Base-by-base conservation (phyloP, 371 early-diverging fungal species). In the Lichtheimia hyalospora region DNA sequence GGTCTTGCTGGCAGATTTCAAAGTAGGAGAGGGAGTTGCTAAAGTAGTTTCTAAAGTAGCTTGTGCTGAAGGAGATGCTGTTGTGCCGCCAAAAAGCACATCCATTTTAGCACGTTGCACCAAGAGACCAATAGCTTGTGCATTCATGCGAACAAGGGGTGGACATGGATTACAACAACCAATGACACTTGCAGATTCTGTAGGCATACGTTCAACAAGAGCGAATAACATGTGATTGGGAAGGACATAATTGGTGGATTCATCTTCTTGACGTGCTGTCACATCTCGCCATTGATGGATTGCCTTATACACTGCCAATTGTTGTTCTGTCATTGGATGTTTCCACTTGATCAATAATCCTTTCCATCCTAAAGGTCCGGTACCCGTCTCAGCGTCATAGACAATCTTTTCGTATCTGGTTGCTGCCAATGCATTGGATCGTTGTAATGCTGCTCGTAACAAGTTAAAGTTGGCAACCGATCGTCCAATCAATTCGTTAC, bases 231-330 rank as follows among this genome's bases (percentile, higher is more conserved):
- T 90, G 63, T 93, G 92, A 66, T 90, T 90, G 12, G 99, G 98
- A 20, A 96, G 64, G 3, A 98, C 93, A 68, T 92, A 99, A n/a
- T 89, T 74, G 2, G 79, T 61, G 7, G 90, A 90, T 73, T 97
- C 98, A 73, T 98, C 98, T 63, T 95, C 95, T 6, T 91, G 87
- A 53, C 98, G 82, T 0, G 98, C 97, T 3, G 74, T 84, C 43
- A 83, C 82, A 72, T 98, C 97, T 39, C 99, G 83, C 99, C 97
- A 97, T 0, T 78, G 81, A 70, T 96, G 97, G 7, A 98, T 49
- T 0, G 88, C 93, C 61, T 91, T 89, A 67, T 91, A 95, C 0
- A 93, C 94, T 1, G 87, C 89, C 25, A 92, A 57, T 60, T 85
- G 79, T 52, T 87, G 83, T 18, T 71, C 60, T 21, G 82, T 82